Base-by-base conservation (phyloP, 1,284 basidiomycete genomes). In the Melampsora abietis-canadensis region DNA sequence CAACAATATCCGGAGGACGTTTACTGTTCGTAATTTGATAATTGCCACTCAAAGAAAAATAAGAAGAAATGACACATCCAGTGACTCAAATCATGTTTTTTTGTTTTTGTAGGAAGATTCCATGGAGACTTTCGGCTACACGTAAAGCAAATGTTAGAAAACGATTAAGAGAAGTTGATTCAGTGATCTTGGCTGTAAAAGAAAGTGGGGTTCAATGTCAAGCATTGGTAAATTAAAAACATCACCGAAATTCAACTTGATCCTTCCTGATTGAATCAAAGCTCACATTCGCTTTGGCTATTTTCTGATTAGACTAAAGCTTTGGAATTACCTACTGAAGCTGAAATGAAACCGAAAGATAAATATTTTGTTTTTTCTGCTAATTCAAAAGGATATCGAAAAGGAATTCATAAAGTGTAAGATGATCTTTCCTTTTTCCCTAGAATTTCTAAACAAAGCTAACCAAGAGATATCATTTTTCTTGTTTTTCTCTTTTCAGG, bases 371-470 rank as follows among this genome's bases (percentile, higher is more conserved):
- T 69, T 19, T 76, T 74, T 54, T 67, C 67, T 6, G 68, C 73
- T 37, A 66, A 68, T 12, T 59, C 47, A 4, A 74, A 70, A 63
- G 75, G 67, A 40, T 76, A 76, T 62, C 73, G 76, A 19, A 76
- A 76, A 66, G 76, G 76, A 48, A 75, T 76, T 3, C 76, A 76
- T 30, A 76, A 76, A 69, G 74, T 76, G 51, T 69, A 68, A 31
- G 66, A 21, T 21, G n/a, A n/a, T n/a, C n/a, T 59, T 60, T 4
- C 8, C 44, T 30, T 47, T 59, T 34, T 34, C 14, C n/a, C 4
- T 37, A 63, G 1, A 10, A 30, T 63, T 24, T 24, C 61, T 30
- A 21, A 24, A 34, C n/a, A n/a, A 7, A 63, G 4, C 14, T 31
- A 8, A 34, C 37, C 7, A 2, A 63, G 8, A 1, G 34, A 10